These are phyloP conservation scores for Penicillium bialowiezense DNA, from an alignment of 495 filamentous ascomycete species.

Conservation along the genomic window DNA sequence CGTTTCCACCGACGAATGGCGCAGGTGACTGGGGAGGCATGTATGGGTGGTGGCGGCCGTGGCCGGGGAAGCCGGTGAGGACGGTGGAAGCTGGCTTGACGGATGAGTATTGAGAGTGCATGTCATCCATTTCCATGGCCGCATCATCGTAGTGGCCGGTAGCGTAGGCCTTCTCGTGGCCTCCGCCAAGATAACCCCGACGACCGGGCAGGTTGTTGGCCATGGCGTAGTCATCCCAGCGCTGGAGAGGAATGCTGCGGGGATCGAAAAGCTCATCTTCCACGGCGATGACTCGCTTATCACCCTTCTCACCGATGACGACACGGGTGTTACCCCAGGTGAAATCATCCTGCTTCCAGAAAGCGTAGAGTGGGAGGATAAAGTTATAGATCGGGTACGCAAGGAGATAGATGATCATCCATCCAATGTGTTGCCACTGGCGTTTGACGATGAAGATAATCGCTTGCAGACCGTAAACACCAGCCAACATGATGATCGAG, in stretches of 20 bases:
- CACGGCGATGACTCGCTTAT: slow-evolving; percentile 81
- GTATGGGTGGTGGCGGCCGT: slow-evolving; percentile 57
- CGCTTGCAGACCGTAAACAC: slow-evolving; percentile 91
- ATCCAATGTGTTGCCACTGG: slow-evolving; percentile 96
- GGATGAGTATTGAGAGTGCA: slow-evolving; percentile 93
- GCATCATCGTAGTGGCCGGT: slow-evolving; percentile 56
- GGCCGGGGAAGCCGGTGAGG: slow-evolving; percentile 77
- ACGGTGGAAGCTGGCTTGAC: slow-evolving; percentile 91
- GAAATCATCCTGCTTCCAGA: slow-evolving; percentile 99
- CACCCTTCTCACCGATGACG: slow-evolving; percentile 89
- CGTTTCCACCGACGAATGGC: slow-evolving; percentile 53
- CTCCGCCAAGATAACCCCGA: slow-evolving; percentile 56
- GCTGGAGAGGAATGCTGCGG: slow-evolving; percentile 85
- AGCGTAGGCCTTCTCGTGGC: slow-evolving; percentile 60
- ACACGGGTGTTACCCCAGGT: slow-evolving; percentile 51
- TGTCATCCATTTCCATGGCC: slow-evolving; percentile 93
- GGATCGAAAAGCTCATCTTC: slow-evolving; percentile 90
- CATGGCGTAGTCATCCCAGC: slow-evolving; percentile 98
- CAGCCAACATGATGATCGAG: slow-evolving; percentile 83
- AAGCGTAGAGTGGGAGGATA: slow-evolving; percentile 89
- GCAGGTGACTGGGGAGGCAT: slow-evolving; percentile 80
- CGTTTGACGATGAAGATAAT: slow-evolving; percentile 94
- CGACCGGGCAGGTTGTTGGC: slow-evolving; percentile 87
- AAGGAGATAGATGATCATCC: slow-evolving; percentile 97
- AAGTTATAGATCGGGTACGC: slow-evolving; percentile 95